These are phyloP conservation scores for Neofusicoccum cordaticola DNA, from an alignment of 2,329 filamentous ascomycete genomes.

Conservation along the genomic window DNA sequence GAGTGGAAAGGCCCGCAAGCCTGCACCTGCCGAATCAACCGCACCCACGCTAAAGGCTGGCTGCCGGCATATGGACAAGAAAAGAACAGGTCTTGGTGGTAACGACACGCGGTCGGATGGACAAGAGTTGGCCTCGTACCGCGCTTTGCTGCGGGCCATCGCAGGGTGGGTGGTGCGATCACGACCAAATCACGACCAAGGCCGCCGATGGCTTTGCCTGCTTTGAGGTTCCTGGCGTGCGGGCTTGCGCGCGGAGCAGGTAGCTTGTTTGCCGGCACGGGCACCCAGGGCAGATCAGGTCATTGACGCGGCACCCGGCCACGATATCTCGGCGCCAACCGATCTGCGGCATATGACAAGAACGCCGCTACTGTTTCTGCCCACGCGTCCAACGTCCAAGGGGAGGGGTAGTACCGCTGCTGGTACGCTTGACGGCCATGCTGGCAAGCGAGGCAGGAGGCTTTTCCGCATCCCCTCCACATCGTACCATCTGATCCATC, in stretches of 20 bases:
- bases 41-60: background rate
- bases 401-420: background rate
- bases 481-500: background rate
- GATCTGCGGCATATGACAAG: background rate
- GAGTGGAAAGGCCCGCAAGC: background rate
- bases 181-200: background rate
- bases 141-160: background rate
- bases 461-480: background rate
- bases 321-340: conserved; percentile 4
- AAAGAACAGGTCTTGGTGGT: background rate
- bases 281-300: background rate
- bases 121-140: background rate
- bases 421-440: background rate
- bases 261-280: background rate
- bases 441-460: background rate
- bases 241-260: background rate
- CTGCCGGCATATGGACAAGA: background rate
- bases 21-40: background rate
- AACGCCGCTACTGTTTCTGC: background rate
- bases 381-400: background rate
- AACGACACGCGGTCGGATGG: background rate
- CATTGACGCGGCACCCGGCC: background rate
- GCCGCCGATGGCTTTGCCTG: background rate
- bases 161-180: background rate
- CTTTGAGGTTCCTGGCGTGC: background rate